Base-by-base conservation (phyloP, 192 early-diverging fungal species). In the Radiomyces spectabilis region DNA sequence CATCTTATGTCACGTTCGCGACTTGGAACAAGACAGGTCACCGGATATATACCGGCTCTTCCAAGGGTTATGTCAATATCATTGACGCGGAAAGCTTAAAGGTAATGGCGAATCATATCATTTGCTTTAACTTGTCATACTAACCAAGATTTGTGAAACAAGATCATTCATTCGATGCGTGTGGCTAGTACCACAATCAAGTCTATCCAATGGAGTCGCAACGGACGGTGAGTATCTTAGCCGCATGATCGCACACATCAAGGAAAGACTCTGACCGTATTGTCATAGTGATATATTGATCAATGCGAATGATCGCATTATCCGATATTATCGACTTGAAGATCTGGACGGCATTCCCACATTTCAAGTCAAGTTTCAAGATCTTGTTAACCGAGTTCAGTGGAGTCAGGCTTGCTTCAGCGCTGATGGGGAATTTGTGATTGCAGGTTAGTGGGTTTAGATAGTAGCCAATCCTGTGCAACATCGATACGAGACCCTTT, bases 381-480 rank as follows among this genome's bases (percentile, higher is more conserved):
- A 99, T 67, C 76, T 85, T 7, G 88, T 99, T 34, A 93, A 99
- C 54, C 82, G 83, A 30, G 79, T 85, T 51, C 88, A 90, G 55
- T 99, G 97, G 97, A 79, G 75, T 8, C 80, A 89, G 53, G 85
- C 87, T 39, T 83, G 86, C 29, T 94, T 98, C 59, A 95, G 86
- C 48, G 76, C 85, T 0, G 86, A 90, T 46, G 89, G 87, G 0
- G 92, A 97, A 61, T 95, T 87, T 70, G 88, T 99, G 10, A 84
- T 95, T 61, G 89, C 85, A 41, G 90, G 82, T 83, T 50, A 53
- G 62, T 16, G 41, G 12, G 6, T 19, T 7, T 13, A n/a, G 15
- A 38, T 25, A 19, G 31, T 16, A 8, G 8, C 10, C 31, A 4
- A 8, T 1, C 4, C 21, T 18, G 12, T n/a, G n/a, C n/a, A n/a